Evolutionary conservation across 352 stramenopile genomes (phyloP).

Genomic region (Halophytophthora batemanensis): DNA sequence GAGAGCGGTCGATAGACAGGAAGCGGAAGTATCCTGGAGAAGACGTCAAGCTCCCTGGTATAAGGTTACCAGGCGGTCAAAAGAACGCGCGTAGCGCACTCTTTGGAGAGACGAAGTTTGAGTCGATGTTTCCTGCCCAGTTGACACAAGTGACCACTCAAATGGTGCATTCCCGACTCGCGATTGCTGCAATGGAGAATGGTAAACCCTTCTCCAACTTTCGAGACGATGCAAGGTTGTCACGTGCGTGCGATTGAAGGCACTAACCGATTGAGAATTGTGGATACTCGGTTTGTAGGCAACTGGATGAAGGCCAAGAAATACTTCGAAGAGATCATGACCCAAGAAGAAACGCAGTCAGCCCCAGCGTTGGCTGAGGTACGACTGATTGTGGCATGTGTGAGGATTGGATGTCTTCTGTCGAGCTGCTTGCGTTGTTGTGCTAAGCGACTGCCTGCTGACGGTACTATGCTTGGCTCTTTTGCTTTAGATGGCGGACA

Average conservation of each 20-base stretch:
- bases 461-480: background rate
- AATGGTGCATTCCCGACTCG: constrained; percentile 32
- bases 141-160: constrained; percentile 7
- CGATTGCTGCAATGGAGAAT: constrained; percentile 40
- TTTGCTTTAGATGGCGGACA: constrained; percentile 10
- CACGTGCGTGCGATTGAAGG: background rate
- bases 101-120: constrained; percentile 16
- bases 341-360: background rate
- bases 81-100: constrained; percentile 6
- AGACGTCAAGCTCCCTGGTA: background rate
- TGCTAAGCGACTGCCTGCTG: background rate
- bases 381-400: background rate
- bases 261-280: constrained; percentile 3
- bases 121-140: constrained; percentile 20
- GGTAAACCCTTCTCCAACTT: constrained; percentile 16
- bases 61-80: background rate
- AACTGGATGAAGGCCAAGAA: constrained; percentile 37
- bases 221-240: background rate
- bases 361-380: background rate
- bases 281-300: constrained; percentile 10
- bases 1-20: constrained; percentile 1
- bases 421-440: background rate
- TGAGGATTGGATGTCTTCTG: background rate
- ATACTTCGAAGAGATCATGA: constrained; percentile 35
- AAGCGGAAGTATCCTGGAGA: constrained; percentile 8